Evolutionary conservation across 805 yeast genomes (phyloP).

Genomic region (Saturnispora serradocipensis): DNA sequence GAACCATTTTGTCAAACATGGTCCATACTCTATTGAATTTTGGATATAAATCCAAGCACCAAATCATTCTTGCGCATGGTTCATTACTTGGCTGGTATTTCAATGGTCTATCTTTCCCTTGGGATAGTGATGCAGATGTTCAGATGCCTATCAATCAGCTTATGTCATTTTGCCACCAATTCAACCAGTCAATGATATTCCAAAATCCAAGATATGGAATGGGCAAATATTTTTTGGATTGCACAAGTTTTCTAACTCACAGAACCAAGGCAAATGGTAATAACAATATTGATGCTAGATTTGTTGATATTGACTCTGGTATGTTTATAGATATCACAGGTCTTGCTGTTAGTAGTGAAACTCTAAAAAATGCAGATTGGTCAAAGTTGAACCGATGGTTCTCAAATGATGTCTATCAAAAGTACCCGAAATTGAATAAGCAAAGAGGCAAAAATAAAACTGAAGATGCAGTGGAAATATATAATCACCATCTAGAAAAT

Average conservation of each 20-base stretch:
- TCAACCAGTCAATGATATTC: slow-evolving; percentile 34
- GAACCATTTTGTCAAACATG: slow-evolving; percentile 33
- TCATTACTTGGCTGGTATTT: slow-evolving; percentile 35
- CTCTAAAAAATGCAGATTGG: slow-evolving; percentile 4
- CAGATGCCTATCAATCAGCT: slow-evolving; percentile 42
- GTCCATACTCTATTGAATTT: slow-evolving; percentile 35
- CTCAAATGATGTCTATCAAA: neutral
- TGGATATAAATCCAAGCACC: slow-evolving; percentile 29
- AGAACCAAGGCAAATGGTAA: slow-evolving; percentile 47
- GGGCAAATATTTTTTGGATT: slow-evolving; percentile 26
- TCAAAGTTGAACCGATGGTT: neutral
- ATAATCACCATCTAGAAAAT: slow-evolving; percentile 4
- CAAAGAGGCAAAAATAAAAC: neutral
- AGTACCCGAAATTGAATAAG: neutral
- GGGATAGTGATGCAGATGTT: slow-evolving; percentile 48
- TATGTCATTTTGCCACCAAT: slow-evolving; percentile 32
- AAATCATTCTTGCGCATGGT: slow-evolving; percentile 32
- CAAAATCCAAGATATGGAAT: slow-evolving; percentile 29
- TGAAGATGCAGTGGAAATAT: neutral
- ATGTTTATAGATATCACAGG: slow-evolving; percentile 67
- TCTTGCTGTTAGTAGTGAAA: slow-evolving; percentile 36
- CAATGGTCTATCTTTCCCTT: slow-evolving; percentile 43
- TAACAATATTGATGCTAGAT: slow-evolving; percentile 63
- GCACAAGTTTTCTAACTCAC: slow-evolving; percentile 34
- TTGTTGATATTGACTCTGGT: slow-evolving; percentile 62